A percentile compares a stretch with the other conserved stretches of the same genome.
Evolutionary conservation across 2,329 filamentous ascomycete species (phyloP).

Genomic region (Trichoderma polysporum): DNA sequence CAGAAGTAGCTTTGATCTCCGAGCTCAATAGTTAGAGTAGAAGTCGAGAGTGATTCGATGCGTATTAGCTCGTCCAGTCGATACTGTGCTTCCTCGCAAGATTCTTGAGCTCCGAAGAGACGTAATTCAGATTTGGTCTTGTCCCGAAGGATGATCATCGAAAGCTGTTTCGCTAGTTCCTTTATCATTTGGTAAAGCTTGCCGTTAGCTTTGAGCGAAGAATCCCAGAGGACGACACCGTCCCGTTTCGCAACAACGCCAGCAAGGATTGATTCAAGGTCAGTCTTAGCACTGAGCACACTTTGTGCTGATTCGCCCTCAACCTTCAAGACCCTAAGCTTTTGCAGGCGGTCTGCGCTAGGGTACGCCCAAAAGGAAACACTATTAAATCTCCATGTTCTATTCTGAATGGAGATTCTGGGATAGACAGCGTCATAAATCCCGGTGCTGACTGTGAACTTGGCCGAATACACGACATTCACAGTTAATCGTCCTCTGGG

Average conservation of each 20-base stretch:
- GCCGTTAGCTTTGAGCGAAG: background rate
- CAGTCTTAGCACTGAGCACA: background rate
- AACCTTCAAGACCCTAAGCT: background rate
- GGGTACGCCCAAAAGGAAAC: background rate
- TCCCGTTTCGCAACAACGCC: background rate
- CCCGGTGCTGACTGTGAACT: conserved; percentile 37
- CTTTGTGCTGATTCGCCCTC: background rate
- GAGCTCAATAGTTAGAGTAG: conserved; percentile 29
- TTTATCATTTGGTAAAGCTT: background rate
- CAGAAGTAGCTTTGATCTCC: conserved; percentile 29
- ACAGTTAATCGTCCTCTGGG: conserved; percentile 36
- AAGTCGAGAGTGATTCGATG: background rate
- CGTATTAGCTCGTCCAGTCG: conserved; percentile 9
- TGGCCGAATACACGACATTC: conserved; percentile 37
- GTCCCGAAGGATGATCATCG: background rate
- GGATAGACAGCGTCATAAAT: conserved; percentile 36
- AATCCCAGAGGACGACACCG: background rate
- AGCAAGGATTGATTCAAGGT: background rate
- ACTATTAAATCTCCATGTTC: background rate
- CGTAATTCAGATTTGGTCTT: background rate
- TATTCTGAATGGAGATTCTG: conserved; percentile 28
- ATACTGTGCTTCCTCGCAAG: conserved; percentile 6
- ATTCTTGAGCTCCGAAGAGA: background rate
- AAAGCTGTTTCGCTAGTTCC: background rate
- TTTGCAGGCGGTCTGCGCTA: background rate